Conservation (phyloP, 108 stramenopile genomes). For the Parietichytrium sp. region DNA sequence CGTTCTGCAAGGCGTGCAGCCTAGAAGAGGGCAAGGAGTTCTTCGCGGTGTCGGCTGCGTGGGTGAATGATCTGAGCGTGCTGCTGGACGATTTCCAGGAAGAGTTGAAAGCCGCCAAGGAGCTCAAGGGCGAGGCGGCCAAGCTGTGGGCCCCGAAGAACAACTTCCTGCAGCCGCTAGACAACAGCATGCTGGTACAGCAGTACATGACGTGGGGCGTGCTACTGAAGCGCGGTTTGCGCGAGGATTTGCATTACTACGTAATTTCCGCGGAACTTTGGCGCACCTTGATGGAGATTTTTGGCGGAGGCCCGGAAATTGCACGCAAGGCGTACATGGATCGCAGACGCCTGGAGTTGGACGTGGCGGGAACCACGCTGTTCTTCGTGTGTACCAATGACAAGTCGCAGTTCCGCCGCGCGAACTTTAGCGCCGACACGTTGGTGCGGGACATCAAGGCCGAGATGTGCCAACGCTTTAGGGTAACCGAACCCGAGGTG, state of each 20-base stretch:
- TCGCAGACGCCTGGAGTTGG: not conserved
- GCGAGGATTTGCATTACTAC: not conserved
- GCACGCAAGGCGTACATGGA: not conserved
- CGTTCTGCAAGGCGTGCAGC: not conserved
- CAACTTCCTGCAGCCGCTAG: not conserved
- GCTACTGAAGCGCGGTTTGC: not conserved
- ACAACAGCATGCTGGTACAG: not conserved
- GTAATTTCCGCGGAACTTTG: not conserved
- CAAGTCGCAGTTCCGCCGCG: not conserved
- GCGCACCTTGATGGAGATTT: not conserved
- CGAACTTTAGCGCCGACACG: not conserved
- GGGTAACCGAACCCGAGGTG: too few species aligned
- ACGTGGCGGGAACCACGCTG: not conserved
- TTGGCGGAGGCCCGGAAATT: slow-evolving; percentile 2
- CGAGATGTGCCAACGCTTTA: too few species aligned
- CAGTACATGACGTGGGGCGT: not conserved
- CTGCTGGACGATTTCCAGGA: not conserved
- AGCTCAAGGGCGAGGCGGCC: not conserved
- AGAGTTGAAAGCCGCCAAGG: not conserved
- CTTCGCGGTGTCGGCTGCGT: not conserved
- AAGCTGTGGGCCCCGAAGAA: not conserved
- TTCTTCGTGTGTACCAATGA: not conserved
- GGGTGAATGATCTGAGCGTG: not conserved
- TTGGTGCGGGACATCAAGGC: slow-evolving; percentile 75
- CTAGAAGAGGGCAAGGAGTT: not conserved